Base-by-base conservation (phyloP, 139 green algal species). In the Volvox reticuliferus region DNA sequence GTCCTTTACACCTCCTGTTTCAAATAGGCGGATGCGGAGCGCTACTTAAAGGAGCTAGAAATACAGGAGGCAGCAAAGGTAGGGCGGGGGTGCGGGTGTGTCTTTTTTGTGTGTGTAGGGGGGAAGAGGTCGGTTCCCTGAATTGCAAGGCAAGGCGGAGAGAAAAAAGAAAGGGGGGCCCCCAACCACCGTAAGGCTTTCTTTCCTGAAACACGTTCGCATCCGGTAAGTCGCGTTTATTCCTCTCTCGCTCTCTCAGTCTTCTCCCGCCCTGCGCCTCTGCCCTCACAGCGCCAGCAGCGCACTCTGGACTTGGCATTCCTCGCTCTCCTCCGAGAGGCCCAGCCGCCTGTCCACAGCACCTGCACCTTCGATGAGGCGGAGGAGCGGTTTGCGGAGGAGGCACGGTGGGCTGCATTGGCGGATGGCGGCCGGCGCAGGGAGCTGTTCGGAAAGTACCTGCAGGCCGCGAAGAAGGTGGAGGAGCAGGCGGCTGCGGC, bases 51-150 rank as follows among this genome's bases (percentile, higher is more conserved):
- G 62, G 62, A 91, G n/a, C 81, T 93, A 37, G 91, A 93, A 73
- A 65, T 63, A 69, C 65, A 89, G 78, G 86, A 88, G 69, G 91
- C 84, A n/a, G 79, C 86, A 33, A 91, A 91, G 86, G 91, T 93
- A 61, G 50, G 55, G 26, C 28, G 18, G n/a, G n/a, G n/a, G n/a
- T n/a, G n/a, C n/a, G n/a, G n/a, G 50, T 21, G 26, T 75, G 65
- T 55, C 9, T 9, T 55, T 5, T 55, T 55, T 9, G 44, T 55
- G 44, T 55, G 44, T 55, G 44, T 55, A 55, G 44, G 44, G 44
- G 9, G 44, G 5, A 55, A 55, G 44, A 55, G 44, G 44, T 5
- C 44, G 44, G 44, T 55, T 14, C 44, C 44, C 44, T 9, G 5
- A 55, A 55, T 9, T 55, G 44, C 44, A 55, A 55, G 44, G 5